Base-by-base conservation (phyloP, 1,139 yeast species). In the Hanseniaspora sp. region DNA sequence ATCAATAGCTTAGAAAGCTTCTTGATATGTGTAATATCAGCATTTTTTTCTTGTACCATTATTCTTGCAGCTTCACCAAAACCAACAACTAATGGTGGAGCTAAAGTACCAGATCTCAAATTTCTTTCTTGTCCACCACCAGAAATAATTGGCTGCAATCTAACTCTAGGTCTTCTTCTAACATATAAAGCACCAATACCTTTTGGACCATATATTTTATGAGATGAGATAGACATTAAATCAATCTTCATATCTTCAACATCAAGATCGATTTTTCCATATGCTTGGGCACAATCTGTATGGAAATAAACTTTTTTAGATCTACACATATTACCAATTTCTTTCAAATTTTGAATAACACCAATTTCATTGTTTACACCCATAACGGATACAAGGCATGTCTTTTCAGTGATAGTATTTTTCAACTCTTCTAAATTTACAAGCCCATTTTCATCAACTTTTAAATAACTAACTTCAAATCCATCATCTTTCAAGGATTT, bases 61-160 rank as follows among this genome's bases (percentile, higher is more conserved):
- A 92, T 71, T 66, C 95, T 78, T 48, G 96, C 95, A 34, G 98
- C 98, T 71, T 92, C 97, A 59, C 99, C 99, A 66, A 92, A 87
- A 0, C 98, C 99, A 17, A 90, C 85, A 48, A 92, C 86, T 63
- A 90, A 76, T 34, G 98, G 95, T 18, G 98, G 95, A 3, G 98
- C 92, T 66, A 92, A 77, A 37, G 99, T 92, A 59, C 99, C 99
- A 8, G 95, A 86, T 71, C 99, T 79, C 64, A 92, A 76, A 58
- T 98, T 98, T 72, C 99, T 83, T 73, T 92, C 99, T 73, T 92
- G 99, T 55, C 99, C 99, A 70, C 99, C 99, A 62, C 99, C 99
- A 58, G 88, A 84, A 61, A 92, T 85, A 57, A 92, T 74, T 38
- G 99, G 96, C 61, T 90, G 96, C 60, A 92, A 69, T 77, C 99